Evolutionary conservation across 805 yeast species (phyloP).

Genomic region (Maudiozyma turicensis): DNA sequence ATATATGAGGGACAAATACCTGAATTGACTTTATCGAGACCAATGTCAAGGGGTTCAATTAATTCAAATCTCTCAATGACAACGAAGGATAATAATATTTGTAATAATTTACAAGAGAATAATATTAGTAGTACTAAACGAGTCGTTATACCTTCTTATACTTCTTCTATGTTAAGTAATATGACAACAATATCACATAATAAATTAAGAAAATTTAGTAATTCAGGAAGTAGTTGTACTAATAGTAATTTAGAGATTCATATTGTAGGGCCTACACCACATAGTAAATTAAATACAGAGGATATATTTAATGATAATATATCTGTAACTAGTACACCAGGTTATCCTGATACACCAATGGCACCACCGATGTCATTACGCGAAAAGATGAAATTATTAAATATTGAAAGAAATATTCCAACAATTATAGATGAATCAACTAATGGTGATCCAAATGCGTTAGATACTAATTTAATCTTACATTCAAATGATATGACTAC

Average conservation of each 20-base stretch:
- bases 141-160: slow-evolving; percentile 33
- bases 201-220: background rate
- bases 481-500: slow-evolving; percentile 3
- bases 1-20: slow-evolving; percentile 16
- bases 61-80: slow-evolving; percentile 65
- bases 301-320: slow-evolving; percentile 1
- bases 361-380: slow-evolving; percentile 36
- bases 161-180: slow-evolving; percentile 30
- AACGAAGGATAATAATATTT: slow-evolving; percentile 66
- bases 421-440: background rate
- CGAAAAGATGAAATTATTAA: slow-evolving; percentile 37
- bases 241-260: background rate
- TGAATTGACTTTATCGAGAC: slow-evolving; percentile 37
- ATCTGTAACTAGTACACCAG: slow-evolving; percentile 3
- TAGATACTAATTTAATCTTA: slow-evolving; percentile 1
- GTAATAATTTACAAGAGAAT: slow-evolving; percentile 55
- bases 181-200: slow-evolving; percentile 18
- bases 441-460: background rate
- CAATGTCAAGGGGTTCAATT: slow-evolving; percentile 49
- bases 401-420: slow-evolving; percentile 18
- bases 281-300: background rate
- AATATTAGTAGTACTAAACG: slow-evolving; percentile 54
- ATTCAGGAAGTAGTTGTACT: background rate
- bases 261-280: no score
- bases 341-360: slow-evolving; percentile 18